These are phyloP conservation scores for Meyerozyma guilliermondii DNA, from an alignment of 1,139 yeast genomes.

Conservation along the genomic window DNA sequence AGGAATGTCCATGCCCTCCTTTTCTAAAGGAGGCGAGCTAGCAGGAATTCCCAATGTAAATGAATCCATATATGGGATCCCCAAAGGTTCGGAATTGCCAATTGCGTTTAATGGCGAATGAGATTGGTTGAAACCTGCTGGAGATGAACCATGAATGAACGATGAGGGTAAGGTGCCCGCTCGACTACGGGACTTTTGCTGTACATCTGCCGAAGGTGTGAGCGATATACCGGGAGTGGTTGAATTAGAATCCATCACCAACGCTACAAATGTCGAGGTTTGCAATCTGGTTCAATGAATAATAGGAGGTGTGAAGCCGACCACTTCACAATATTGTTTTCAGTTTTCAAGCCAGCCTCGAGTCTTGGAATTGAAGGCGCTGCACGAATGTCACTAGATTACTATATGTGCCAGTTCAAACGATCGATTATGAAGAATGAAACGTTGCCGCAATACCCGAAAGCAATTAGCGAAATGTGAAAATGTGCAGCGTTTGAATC, in stretches of 20 bases:
- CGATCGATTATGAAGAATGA: background rate
- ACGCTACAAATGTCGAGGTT: background rate
- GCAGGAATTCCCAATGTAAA: conserved; percentile 17
- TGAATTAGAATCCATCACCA: background rate
- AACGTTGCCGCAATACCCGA: background rate
- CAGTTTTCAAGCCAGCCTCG: background rate
- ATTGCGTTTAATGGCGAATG: conserved; percentile 16
- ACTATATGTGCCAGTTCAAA: background rate
- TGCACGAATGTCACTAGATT: background rate
- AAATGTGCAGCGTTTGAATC: too few species aligned
- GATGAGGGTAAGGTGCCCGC: conserved; percentile 57
- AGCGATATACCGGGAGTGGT: background rate
- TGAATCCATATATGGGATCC: conserved; percentile 17
- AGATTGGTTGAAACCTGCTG: conserved; percentile 8
- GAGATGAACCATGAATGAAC: conserved; percentile 11
- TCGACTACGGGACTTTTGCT: conserved; percentile 22
- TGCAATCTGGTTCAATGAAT: background rate
- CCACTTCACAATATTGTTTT: background rate
- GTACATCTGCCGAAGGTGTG: background rate
- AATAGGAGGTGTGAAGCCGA: background rate
- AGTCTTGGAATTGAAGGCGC: background rate
- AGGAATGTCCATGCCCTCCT: conserved; percentile 17
- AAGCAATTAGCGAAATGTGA: background rate
- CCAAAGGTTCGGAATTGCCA: conserved; percentile 13
- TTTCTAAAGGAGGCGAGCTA: conserved; percentile 14